Percentiles rank a stretch among this genome's conserved stretches.
These are phyloP conservation scores for Boletellus sp. DNA, from an alignment of 768 basidiomycete genomes.

Conservation along the genomic window DNA sequence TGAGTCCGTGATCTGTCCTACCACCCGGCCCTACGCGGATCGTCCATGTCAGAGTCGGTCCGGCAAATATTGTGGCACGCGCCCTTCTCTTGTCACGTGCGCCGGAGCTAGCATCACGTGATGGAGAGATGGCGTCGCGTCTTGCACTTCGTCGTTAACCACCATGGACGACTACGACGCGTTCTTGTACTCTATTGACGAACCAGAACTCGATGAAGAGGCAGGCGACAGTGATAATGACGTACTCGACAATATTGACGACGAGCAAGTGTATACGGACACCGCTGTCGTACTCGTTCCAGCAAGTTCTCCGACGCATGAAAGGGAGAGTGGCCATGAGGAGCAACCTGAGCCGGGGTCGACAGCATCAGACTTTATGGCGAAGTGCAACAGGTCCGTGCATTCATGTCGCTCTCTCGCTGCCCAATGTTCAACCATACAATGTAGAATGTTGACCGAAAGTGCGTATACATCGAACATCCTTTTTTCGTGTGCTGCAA, in stretches of 20 bases:
- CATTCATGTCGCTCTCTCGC: background rate
- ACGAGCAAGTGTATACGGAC: constrained; percentile 11
- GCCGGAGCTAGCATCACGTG: too few species aligned
- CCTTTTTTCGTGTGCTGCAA: background rate
- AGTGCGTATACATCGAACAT: constrained; percentile 12
- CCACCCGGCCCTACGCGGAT: too few species aligned
- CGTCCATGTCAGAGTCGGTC: too few species aligned
- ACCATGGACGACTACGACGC: constrained; percentile 26
- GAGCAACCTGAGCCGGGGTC: background rate
- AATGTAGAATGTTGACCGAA: constrained; percentile 22
- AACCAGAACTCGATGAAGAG: constrained; percentile 3
- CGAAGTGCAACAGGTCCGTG: constrained; percentile 16
- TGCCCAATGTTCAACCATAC: background rate
- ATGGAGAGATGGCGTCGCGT: constrained; percentile 2
- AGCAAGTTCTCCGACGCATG: constrained; percentile 8
- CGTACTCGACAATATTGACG: constrained; percentile 22
- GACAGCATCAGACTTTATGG: background rate
- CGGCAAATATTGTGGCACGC: too few species aligned
- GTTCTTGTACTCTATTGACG: constrained; percentile 21
- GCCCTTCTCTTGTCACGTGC: too few species aligned
- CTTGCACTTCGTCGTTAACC: background rate
- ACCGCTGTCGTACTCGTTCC: constrained; percentile 15
- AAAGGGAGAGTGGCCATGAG: background rate
- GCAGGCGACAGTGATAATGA: constrained; percentile 20
- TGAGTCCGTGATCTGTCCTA: too few species aligned